Base-by-base conservation (phyloP, 345 rosid species). In the Arabis alpina region DNA sequence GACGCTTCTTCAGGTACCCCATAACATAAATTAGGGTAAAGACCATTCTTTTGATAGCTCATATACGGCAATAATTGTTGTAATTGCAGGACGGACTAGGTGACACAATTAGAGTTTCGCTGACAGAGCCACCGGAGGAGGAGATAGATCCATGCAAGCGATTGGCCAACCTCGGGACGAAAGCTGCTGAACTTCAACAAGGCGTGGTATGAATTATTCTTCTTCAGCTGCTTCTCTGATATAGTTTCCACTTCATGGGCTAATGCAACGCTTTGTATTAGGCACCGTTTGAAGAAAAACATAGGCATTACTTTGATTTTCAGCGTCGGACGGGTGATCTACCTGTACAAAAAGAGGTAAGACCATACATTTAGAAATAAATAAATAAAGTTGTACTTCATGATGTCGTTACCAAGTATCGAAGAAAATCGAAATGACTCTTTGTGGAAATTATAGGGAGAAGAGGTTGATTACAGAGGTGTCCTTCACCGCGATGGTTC, bases 401-500 rank as follows among this genome's bases (percentile, higher is more conserved):
- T 49, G 30, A 48, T 28, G 53, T 24, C 56, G 2, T 56, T 62
- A 30, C n/a, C 44, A 65, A 40, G 54, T 66, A 49, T 42, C 1
- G 10, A 56, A 48, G 43, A 40, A 39, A 19, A 36, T 12, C 4
- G 9, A 37, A n/a, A 30, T 64, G 13, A 14, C 47, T 65, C 19
- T 30, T 78, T 47, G 28, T 65, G 45, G 64, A 61, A 62, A 70
- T 8, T 72, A 41, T 71, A 91, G 99, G 96, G 92, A 54, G 97
- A 94, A 77, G 95, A 89, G 75, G 97, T 91, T 48, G 99, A 94
- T 80, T 94, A 83, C 74, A 89, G 99, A 80, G 93, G 93, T 45
- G 95, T 77, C 54, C 85, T 91, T 81, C 99, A 94, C 77, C 96
- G 99, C 61, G 97, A 94, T 82, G 99, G 99, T 58, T 94, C 97